Evolutionary conservation across 129 eudicot genomes (phyloP), one percentile per base, ranked within the genome.

Genomic region (Chrysanthemum makinoi): DNA sequence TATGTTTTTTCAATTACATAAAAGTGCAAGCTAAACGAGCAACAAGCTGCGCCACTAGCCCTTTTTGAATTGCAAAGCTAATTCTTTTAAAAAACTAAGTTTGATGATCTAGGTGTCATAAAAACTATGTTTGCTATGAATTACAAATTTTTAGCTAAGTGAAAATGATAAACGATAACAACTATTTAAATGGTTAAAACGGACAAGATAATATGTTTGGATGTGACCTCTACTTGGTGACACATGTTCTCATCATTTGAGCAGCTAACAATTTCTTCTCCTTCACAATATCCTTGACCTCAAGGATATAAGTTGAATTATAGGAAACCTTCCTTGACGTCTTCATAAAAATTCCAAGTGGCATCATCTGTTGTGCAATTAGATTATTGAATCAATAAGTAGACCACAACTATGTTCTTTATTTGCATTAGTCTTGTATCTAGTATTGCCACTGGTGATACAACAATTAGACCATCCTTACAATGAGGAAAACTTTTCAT

Each of bases 251-350:
- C 53, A 1, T 8, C 53, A 13, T 49, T 70, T 84, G 89, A 64
- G 82, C 87, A 89, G 85, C 0, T 53, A 5, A 11, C 59, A 53
- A 15, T 53, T 5, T 19, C 4, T 11, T 6, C 22, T 6, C 17
- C 59, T 53, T 53, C 14, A 53, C 33, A 28, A 53, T 5, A 53
- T n/a, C 17, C 59, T 53, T 53, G 22, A 53, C 3, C 59, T 15
- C 59, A 53, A 53, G 59, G 17, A 53, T 53, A 5, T 11, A 53
- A 10, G n/a, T 4, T 15, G 15, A 49, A 48, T 7, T 48, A 0
- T 2, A 1, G 59, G 16, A 53, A 53, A 11, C 59, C 0, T 53
- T 53, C 17, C 0, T 5, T 53, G 6, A 53, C n/a, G 16, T 53
- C 22, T 53, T 17, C 17, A 6, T 17, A 5, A 53, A 53, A 15